phyloP scores from a whole-genome alignment of 2,329 filamentous ascomycete genomes.

The Fusarium humuli region DNA sequence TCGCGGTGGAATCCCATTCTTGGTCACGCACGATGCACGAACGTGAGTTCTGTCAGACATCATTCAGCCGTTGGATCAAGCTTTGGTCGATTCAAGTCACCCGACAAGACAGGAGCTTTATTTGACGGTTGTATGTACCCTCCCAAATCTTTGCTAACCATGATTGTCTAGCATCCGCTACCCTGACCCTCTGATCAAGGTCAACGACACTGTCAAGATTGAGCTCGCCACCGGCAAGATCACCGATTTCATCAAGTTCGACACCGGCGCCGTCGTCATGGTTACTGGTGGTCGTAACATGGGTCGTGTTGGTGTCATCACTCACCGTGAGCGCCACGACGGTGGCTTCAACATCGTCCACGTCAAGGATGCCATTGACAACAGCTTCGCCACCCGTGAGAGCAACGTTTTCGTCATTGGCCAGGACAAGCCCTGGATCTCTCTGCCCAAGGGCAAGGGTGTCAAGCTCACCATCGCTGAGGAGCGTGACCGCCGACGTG shows the following conservation, averaged over 20 bases:
- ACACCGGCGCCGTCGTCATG: constrained; percentile 98
- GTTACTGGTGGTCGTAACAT: constrained; percentile 99
- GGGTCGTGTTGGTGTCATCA: constrained; percentile 99
- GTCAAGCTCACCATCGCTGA: constrained; percentile 99
- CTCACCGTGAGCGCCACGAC: constrained; percentile 99
- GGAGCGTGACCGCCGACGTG: constrained; percentile 98
- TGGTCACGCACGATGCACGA: constrained; percentile 99
- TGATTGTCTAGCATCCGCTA: constrained; percentile 85
- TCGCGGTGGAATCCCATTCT: constrained; percentile 99
- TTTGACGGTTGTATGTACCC: constrained; percentile 67
- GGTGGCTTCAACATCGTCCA: constrained; percentile 99
- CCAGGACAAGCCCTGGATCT: constrained; percentile 98
- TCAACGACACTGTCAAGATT: constrained; percentile 99
- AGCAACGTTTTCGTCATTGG: constrained; percentile 99
- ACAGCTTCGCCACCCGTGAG: constrained; percentile 99
- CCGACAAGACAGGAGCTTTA: constrained; percentile 52
- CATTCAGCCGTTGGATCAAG: constrained; percentile 99
- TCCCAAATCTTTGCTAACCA: constrained; percentile 55
- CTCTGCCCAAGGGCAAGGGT: constrained; percentile 99
- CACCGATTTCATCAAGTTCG: constrained; percentile 97
- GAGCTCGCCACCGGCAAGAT: constrained; percentile 98
- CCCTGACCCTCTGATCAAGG: constrained; percentile 97
- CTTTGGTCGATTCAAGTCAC: constrained; percentile 78
- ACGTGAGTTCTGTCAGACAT: constrained; percentile 98
- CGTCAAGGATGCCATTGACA: constrained; percentile 99